phyloP scores from a whole-genome alignment of 2,329 filamentous ascomycete species.

The Sarocladiaceae sp. region DNA sequence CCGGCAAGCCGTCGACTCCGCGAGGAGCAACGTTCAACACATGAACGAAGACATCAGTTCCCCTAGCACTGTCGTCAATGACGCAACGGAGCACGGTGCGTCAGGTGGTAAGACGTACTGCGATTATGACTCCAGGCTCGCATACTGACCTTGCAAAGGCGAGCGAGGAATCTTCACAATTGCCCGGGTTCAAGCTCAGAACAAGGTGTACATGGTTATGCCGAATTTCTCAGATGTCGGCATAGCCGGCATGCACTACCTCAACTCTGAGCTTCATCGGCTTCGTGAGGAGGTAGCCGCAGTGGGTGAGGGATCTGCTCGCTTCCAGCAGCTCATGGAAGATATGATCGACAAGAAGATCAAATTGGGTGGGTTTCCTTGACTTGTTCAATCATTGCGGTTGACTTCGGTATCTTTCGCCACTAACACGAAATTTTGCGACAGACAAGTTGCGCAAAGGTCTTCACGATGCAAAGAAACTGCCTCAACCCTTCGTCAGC shows the following conservation, averaged over 20 bases:
- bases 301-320: neutral
- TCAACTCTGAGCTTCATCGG: neutral
- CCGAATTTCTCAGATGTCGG: neutral
- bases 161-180: neutral
- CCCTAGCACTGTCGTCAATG: too few relatives aligned
- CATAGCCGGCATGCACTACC: neutral
- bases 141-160: neutral
- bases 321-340: neutral
- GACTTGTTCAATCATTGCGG: too few relatives aligned
- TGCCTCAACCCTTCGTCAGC: neutral
- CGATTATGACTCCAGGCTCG: too few relatives aligned
- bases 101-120: neutral
- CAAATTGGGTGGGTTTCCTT: slow-evolving; percentile 1
- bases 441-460: neutral
- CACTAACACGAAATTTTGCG: too few relatives aligned
- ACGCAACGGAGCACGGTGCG: too few relatives aligned
- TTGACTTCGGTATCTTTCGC: too few relatives aligned
- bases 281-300: neutral
- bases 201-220: neutral
- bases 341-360: neutral
- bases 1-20: neutral
- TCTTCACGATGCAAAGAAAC: neutral
- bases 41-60: too few relatives aligned
- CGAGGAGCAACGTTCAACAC: too few relatives aligned
- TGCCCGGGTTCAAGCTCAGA: neutral